Percentiles rank a stretch among this genome's conserved stretches.
These are phyloP conservation scores for bread wheat (Triticum aestivum) DNA, from an alignment of 176 grass and related monocot species.

Conservation along the genomic window IWGSC_CS_RefSeq_v2.1 NC_057800.1:621300825-621301324, in stretches of 20 bases:
- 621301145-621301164: slow-evolving; percentile 6
- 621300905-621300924: neutral
- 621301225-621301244: slow-evolving; percentile 42
- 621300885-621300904: neutral
- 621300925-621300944: neutral
- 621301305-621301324: slow-evolving; percentile 64
- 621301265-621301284: slow-evolving; percentile 77
- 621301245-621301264: slow-evolving; percentile 57
- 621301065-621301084: neutral
- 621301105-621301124: neutral
- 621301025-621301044: neutral
- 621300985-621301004: neutral
- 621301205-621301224: neutral
- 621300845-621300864: neutral
- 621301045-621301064: neutral
- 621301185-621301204: slow-evolving; percentile 17
- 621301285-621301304: slow-evolving; percentile 59
- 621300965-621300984: neutral
- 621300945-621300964: neutral
- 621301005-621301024: neutral
- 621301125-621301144: neutral
- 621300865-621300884: neutral
- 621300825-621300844: neutral
- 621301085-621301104: neutral
- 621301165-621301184: neutral